These are phyloP conservation scores for Deinandra increscens DNA, from an alignment of 129 eudicot species.

Conservation along the genomic window DNA sequence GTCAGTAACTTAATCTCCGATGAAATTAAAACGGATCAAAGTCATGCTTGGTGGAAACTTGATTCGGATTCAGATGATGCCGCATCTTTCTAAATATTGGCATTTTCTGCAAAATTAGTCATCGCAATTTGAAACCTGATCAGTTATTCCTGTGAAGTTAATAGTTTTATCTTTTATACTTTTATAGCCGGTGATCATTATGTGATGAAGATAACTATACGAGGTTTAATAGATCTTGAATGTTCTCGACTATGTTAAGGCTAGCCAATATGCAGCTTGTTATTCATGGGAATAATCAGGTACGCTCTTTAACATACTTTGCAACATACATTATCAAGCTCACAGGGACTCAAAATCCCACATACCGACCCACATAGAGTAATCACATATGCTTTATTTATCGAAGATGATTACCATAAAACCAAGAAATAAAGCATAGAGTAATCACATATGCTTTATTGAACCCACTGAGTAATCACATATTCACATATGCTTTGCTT, in stretches of 20 bases:
- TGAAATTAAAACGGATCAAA: conserved; percentile 33
- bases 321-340: no score
- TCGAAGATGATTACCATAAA: no score
- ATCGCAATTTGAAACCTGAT: no score
- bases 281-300: not conserved
- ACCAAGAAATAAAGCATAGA: no score
- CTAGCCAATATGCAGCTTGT: not conserved
- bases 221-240: not conserved
- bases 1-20: conserved; percentile 24
- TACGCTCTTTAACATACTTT: not conserved
- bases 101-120: not conserved
- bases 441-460: no score
- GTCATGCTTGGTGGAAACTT: conserved; percentile 63
- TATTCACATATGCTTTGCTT: no score
- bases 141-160: no score
- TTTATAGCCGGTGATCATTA: not conserved
- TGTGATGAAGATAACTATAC: not conserved
- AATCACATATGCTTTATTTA: no score
- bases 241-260: not conserved
- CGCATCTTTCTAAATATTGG: conserved; percentile 10
- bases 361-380: no score
- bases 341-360: no score
- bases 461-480: no score
- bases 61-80: conserved; percentile 37
- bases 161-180: not conserved